Evolutionary conservation across 129 eudicot species (phyloP).

Genomic region (Calendula officinalis): DNA sequence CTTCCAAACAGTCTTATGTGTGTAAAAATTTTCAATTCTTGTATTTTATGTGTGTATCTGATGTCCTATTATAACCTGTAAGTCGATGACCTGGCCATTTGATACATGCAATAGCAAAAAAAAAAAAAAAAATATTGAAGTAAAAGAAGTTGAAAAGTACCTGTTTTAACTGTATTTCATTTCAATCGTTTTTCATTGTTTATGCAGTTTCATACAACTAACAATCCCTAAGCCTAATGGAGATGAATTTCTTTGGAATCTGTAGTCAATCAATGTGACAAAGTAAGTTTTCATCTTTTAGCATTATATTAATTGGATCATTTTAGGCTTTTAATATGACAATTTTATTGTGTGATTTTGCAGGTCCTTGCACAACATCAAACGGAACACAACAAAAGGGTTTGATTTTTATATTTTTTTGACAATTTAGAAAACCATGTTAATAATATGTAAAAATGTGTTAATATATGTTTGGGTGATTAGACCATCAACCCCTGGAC

Average conservation of each 20-base stretch:
- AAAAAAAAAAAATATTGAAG: not conserved
- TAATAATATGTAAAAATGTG: not conserved
- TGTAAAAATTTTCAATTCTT: not conserved
- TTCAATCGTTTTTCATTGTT: constrained; percentile 1
- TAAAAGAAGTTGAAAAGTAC: too few species aligned
- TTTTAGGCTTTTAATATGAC: constrained; percentile 1
- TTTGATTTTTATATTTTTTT: constrained; percentile 1
- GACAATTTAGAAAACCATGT: not conserved
- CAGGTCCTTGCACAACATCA: constrained; percentile 22
- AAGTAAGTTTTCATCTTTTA: constrained; percentile 39
- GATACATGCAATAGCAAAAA: too few species aligned
- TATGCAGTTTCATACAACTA: constrained; percentile 12
- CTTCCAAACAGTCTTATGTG: too few species aligned
- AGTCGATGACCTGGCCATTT: too few species aligned
- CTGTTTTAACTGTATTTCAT: not conserved
- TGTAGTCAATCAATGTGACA: constrained; percentile 27
- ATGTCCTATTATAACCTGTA: not conserved
- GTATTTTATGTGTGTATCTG: not conserved
- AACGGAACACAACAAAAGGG: constrained; percentile 31
- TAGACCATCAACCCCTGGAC: constrained; percentile 42
- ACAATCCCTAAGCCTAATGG: constrained; percentile 27
- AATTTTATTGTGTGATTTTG: constrained; percentile 12
- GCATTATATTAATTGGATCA: not conserved
- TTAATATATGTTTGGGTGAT: constrained; percentile 10
- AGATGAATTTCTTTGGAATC: constrained; percentile 19